Conservation (phyloP, 2,329 filamentous ascomycete species). For the Chaetomiaceae sp. region DNA sequence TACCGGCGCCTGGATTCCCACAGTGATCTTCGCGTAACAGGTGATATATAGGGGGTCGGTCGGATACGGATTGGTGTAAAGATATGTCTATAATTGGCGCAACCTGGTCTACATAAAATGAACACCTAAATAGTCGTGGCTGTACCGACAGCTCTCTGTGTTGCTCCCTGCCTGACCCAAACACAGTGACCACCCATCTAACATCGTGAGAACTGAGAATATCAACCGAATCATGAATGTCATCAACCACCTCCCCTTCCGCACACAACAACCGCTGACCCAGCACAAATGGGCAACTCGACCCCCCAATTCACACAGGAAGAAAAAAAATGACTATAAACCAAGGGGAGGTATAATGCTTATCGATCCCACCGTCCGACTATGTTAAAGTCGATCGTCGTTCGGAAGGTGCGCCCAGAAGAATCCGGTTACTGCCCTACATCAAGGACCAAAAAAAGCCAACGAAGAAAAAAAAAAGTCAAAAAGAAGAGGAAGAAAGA, state of each 20-base stretch:
- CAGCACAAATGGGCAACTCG: background rate
- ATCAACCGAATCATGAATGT: constrained; percentile 7
- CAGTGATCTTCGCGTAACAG: no score
- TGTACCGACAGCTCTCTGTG: background rate
- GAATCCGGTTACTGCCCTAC: background rate
- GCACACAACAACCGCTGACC: background rate
- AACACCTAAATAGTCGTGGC: background rate
- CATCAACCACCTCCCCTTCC: background rate
- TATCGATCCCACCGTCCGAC: background rate
- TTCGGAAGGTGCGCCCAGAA: no score
- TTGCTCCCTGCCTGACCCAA: background rate
- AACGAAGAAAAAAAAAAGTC: constrained; percentile 2
- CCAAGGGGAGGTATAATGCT: background rate
- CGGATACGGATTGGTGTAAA: no score
- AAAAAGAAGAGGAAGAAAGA: background rate
- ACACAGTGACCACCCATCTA: constrained; percentile 1
- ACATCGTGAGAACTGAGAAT: background rate
- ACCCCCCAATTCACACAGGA: no score
- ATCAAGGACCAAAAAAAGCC: background rate
- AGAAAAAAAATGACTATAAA: background rate
- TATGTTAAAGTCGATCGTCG: no score
- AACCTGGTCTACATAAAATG: constrained; percentile 16
- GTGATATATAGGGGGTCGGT: no score
- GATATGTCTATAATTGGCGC: constrained; percentile 17
- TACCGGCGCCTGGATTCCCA: no score